Evolutionary conservation across 1,284 basidiomycete species (phyloP), one percentile per base, ranked within the genome.

Genomic region (Omphalotus olearius): DNA sequence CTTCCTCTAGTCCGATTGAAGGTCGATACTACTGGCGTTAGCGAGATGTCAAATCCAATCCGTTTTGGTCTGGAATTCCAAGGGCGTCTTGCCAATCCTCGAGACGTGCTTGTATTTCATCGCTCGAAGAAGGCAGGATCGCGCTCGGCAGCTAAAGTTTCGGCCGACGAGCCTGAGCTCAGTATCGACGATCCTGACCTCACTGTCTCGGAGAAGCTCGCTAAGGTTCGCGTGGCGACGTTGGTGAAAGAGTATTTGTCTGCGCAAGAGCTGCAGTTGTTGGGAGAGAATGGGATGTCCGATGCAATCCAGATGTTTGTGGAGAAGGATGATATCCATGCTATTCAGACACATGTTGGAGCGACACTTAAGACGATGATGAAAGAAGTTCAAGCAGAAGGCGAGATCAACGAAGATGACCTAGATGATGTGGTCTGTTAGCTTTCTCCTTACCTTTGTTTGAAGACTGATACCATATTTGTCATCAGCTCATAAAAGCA

Each of bases 41-140:
- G 84, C 52, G 90, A 92, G 59, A 92, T 93, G 72, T 91, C 89
- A 44, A 99, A 99, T 66, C 92, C 95, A 11, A 89, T 96, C 46
- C 88, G 96, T 6, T 98, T 99, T 65, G 96, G 97, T 0, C 94
- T 97, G 66, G 93, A 97, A 65, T 98, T 97, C 67, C 80, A 87
- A 54, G 93, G 91, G 1, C 82, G 81, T 18, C 82, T 99, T 13
- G 97, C 96, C 9, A 99, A 99, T 64, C 95, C 96, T 5, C 83
- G 91, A 37, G 95, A 98, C 62, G 81, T 96, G 25, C 80, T 99
- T 26, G 79, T 93, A 43, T 98, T 98, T 69, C 88, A 95, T 65
- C 83, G 91, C 16, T 80, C 86, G 43, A 95, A 91, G 67, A 88
- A 86, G 62, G 62, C 71, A 23, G 71, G 76, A 1, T 65, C 64